Conservation (phyloP, 1,139 yeast species). For the Geotrichum klebahnii region DNA sequence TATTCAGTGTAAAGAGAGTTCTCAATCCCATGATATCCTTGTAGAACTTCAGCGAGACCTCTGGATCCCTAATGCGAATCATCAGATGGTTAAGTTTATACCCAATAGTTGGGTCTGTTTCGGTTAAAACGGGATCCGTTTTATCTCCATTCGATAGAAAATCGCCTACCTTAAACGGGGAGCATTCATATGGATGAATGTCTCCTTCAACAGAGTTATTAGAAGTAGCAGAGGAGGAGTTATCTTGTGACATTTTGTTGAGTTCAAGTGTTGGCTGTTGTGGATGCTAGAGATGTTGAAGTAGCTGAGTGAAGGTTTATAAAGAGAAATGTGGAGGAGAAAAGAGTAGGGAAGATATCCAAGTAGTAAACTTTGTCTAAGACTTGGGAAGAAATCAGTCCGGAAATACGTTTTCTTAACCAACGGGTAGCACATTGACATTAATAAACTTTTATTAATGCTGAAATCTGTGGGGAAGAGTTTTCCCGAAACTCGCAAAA, state of each 20-base stretch:
- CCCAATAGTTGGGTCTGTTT: neutral
- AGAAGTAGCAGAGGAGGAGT: neutral
- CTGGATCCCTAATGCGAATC: neutral
- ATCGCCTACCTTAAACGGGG: neutral
- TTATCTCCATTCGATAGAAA: neutral
- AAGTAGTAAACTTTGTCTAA: too few relatives aligned
- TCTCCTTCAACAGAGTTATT: neutral
- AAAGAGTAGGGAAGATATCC: too few relatives aligned
- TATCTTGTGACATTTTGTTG: neutral
- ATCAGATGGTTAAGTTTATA: neutral
- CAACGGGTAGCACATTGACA: too few relatives aligned
- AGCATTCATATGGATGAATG: neutral
- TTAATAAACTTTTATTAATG: too few relatives aligned
- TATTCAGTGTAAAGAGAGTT: neutral
- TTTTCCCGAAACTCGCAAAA: too few relatives aligned
- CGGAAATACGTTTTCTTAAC: too few relatives aligned
- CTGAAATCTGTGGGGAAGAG: too few relatives aligned
- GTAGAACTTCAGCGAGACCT: neutral
- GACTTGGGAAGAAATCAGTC: too few relatives aligned
- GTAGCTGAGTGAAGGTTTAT: too few relatives aligned
- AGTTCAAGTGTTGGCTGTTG: too few relatives aligned
- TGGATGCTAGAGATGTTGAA: too few relatives aligned
- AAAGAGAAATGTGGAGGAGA: too few relatives aligned
- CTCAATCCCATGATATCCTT: neutral
- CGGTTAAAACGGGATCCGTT: neutral